These are phyloP conservation scores for Graphiopsis chlorocephala DNA, from an alignment of 2,329 filamentous ascomycete species.

Conservation along the genomic window DNA sequence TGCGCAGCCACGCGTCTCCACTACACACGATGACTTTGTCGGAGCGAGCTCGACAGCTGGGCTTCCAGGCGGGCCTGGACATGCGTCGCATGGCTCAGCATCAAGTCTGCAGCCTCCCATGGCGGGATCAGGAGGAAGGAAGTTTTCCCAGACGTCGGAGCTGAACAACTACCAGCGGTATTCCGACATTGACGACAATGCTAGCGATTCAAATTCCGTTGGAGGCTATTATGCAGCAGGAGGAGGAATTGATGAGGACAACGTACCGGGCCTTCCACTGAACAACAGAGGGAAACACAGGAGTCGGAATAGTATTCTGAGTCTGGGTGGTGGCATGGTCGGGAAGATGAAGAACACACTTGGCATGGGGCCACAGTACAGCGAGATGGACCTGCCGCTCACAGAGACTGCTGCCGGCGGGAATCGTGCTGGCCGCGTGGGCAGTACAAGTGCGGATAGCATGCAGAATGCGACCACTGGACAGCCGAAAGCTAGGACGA, in stretches of 20 bases:
- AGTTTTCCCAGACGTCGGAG: conserved; percentile 74
- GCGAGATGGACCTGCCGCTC: conserved; percentile 95
- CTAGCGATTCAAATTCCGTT: conserved; percentile 20
- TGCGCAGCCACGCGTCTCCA: conserved; percentile 70
- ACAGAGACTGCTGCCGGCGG: conserved; percentile 68
- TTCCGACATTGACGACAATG: conserved; percentile 74
- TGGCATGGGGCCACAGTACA: conserved; percentile 83
- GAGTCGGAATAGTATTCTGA: conserved; percentile 84
- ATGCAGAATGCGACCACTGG: conserved; percentile 13
- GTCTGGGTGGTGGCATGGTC: conserved; percentile 80
- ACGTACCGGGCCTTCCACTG: conserved; percentile 47
- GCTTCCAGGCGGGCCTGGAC: conserved; percentile 44
- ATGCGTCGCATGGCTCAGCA: conserved; percentile 32
- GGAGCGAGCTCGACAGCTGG: conserved; percentile 54
- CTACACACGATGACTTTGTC: conserved; percentile 94
- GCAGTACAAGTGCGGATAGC: conserved; percentile 39
- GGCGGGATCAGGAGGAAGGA: conserved; percentile 37
- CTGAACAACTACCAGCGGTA: conserved; percentile 88
- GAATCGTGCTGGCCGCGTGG: conserved; percentile 30
- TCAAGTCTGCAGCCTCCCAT: conserved; percentile 38
- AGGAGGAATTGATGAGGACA: conserved; percentile 56
- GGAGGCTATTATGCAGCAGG: conserved; percentile 71
- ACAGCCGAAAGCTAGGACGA: conserved; percentile 31
- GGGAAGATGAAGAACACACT: conserved; percentile 87
- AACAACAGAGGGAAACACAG: conserved; percentile 48